A percentile compares a stretch with the other conserved stretches of the same genome.
These are phyloP conservation scores for Boletus sp. DNA, from an alignment of 768 basidiomycete species.

Conservation along the genomic window DNA sequence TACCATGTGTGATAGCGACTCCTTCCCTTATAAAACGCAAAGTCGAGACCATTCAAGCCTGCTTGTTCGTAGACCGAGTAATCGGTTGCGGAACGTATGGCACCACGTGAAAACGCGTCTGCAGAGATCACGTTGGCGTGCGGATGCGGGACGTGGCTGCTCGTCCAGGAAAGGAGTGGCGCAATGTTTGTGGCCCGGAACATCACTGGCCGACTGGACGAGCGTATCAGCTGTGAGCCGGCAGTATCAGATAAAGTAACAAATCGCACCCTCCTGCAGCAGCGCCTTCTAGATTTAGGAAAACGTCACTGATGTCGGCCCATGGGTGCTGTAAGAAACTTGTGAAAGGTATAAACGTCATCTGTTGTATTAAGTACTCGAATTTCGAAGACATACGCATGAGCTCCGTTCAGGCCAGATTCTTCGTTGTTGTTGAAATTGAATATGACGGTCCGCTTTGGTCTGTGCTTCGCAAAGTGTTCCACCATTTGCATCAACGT, in stretches of 20 bases:
- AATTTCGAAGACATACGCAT: constrained; percentile 42
- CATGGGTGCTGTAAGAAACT: constrained; percentile 77
- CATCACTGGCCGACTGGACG: constrained; percentile 63
- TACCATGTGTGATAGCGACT: constrained; percentile 76
- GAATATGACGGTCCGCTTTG: constrained; percentile 66
- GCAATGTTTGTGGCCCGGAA: constrained; percentile 69
- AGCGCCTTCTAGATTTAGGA: constrained; percentile 84
- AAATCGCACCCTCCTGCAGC: constrained; percentile 65
- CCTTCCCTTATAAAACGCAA: constrained; percentile 76
- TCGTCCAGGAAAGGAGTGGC: constrained; percentile 52
- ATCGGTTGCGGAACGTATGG: constrained; percentile 72
- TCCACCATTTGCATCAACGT: constrained; percentile 65
- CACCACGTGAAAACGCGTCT: constrained; percentile 64
- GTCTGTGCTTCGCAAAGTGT: constrained; percentile 48
- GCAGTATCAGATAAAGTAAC: not conserved
- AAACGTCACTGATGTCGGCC: constrained; percentile 61
- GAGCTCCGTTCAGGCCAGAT: constrained; percentile 71
- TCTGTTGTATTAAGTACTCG: constrained; percentile 1
- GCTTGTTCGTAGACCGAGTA: constrained; percentile 61
- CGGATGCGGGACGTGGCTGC: constrained; percentile 53
- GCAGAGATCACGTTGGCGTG: constrained; percentile 70
- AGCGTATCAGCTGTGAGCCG: not conserved
- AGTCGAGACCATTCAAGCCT: constrained; percentile 68
- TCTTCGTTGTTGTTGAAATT: constrained; percentile 89
- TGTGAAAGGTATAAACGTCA: not conserved